Base-by-base conservation (phyloP, 2,329 filamentous ascomycete genomes). In the Elsinoe arachidis region DNA sequence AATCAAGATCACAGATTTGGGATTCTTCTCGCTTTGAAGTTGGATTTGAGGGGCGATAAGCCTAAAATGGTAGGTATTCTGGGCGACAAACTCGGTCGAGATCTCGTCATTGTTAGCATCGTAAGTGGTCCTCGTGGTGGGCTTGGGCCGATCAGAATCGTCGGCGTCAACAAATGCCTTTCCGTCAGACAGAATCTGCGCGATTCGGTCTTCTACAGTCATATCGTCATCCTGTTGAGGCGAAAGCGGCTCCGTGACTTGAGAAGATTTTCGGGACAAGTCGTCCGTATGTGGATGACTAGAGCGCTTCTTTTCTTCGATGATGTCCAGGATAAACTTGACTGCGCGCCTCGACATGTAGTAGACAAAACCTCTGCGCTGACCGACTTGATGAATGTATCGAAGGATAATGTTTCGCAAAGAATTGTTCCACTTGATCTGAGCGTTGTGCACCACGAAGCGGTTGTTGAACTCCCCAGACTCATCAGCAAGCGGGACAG, bases 31-130 rank as follows among this genome's bases (percentile, higher is more conserved):
- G 69, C 93, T 97, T 69, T 99, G 92, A 44, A 99, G 79, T 70
- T 99, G 93, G 59, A 99, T 96, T 70, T 99, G 93, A 12, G 93
- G 93, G 5, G 92, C 93, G 65, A 99, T 96, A 39, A 99, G 81
- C 37, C 91, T 88, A 61, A 99, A 82, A 66, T 97, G 90, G 70
- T 96, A 99, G 64, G 87, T 92, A 69, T 93, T 96, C 67, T 96
- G 89, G 0, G 93, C 84, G 11, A 85, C 86, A 66, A 95, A 99
- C 58, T 96, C 91, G 17, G 87, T 82, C 0, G 90, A 84, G 63
- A 99, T 90, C 60, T 91, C 87, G 35, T 87, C 80, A 2, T 81
- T 82, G 64, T 89, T 70, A 41, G 66, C 67, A 39, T 62, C 58
- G n/a, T 66, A 62, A 12, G 69, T 68, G 43, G 73, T 65, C 15